These are phyloP conservation scores for Oryza meyeriana DNA, from an alignment of 176 grass and related monocot genomes.

Conservation along the genomic window DNA sequence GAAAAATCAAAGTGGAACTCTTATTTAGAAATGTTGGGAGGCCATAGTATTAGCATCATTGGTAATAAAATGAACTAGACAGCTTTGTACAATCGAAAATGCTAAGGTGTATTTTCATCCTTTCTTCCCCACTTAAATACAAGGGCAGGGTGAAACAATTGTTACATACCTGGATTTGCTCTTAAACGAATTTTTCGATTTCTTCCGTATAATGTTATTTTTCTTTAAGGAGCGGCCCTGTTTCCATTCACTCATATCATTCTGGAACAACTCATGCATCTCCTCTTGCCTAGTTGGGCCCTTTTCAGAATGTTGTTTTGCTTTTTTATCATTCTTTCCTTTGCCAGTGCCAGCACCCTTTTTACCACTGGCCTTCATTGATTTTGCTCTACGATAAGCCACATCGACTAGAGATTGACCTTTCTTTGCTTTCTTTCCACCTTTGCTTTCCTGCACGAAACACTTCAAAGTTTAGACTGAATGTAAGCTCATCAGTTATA, in stretches of 20 bases:
- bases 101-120: not conserved
- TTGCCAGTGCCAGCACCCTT: slow-evolving; percentile 43
- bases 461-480: slow-evolving; percentile 13
- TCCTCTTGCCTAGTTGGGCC: slow-evolving; percentile 63
- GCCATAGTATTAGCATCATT: not conserved
- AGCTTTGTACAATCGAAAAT: not conserved
- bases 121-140: not conserved
- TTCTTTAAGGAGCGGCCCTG: slow-evolving; percentile 56
- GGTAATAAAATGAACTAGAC: not conserved
- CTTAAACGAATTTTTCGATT: slow-evolving; percentile 88
- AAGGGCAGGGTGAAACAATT: slow-evolving; percentile 7
- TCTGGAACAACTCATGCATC: slow-evolving; percentile 78
- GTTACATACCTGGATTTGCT: slow-evolving; percentile 83
- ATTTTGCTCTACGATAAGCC: slow-evolving; percentile 81
- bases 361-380: slow-evolving; percentile 59
- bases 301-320: slow-evolving; percentile 52
- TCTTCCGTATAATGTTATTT: slow-evolving; percentile 37
- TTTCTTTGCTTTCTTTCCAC: slow-evolving; percentile 50
- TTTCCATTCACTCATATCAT: slow-evolving; percentile 89
- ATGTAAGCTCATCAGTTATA: not conserved
- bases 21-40: not conserved
- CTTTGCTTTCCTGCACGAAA: slow-evolving; percentile 44
- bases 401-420: slow-evolving; percentile 71
- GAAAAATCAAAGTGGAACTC: not conserved
- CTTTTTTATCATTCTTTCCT: slow-evolving; percentile 47